Percentiles rank a stretch among this genome's conserved stretches.
Conservation (phyloP, 306 rosid species). For the Spatholobus suberectus region DNA sequence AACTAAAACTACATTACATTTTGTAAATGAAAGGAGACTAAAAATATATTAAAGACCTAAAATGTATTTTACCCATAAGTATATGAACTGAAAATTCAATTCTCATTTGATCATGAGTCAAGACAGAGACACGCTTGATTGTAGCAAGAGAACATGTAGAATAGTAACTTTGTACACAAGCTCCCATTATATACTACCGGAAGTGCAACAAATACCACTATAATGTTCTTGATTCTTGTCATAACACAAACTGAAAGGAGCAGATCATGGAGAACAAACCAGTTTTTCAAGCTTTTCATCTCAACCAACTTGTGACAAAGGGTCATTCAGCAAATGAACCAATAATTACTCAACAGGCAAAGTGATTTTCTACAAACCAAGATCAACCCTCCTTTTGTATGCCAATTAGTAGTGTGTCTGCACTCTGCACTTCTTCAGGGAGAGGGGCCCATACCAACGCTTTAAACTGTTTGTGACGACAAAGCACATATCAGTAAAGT, state of each 20-base stretch:
- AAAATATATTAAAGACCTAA: too few relatives aligned
- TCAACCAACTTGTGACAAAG: conserved; percentile 1
- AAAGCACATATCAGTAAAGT: neutral
- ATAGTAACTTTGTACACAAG: neutral
- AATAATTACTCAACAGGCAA: conserved; percentile 17
- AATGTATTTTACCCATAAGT: too few relatives aligned
- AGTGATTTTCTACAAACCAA: neutral
- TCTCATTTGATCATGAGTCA: conserved; percentile 1
- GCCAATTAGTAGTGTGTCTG: neutral
- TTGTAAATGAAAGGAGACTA: too few relatives aligned
- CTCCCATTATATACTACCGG: neutral
- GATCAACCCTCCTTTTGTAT: neutral
- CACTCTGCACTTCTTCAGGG: conserved; percentile 23
- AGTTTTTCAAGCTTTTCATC: neutral
- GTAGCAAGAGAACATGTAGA: neutral
- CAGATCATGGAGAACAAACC: neutral
- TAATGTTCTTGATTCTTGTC: conserved; percentile 6
- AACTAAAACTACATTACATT: too few relatives aligned
- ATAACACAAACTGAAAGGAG: neutral
- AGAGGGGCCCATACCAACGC: neutral
- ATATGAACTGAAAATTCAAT: neutral
- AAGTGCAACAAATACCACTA: neutral
- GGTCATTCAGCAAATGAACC: conserved; percentile 21
- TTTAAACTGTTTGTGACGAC: neutral
- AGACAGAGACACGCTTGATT: neutral